These are phyloP conservation scores for Licmophora abbreviata DNA, from an alignment of 108 stramenopile species.

Conservation along the genomic window DNA sequence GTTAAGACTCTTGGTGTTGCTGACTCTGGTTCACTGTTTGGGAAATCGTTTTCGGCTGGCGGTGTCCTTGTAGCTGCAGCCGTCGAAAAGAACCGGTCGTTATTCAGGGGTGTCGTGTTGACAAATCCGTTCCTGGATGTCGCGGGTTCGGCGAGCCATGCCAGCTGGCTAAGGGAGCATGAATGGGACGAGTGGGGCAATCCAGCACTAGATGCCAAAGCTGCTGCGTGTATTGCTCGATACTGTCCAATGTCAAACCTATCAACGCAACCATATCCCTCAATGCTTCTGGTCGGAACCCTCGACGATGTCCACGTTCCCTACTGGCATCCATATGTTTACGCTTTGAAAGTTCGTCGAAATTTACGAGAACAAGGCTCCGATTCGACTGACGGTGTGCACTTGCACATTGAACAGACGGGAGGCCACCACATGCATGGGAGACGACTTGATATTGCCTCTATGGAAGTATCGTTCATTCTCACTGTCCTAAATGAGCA, in stretches of 20 bases:
- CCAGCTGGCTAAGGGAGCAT: conserved; percentile 46
- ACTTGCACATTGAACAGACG: conserved; percentile 15
- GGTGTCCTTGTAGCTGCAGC: conserved; percentile 47
- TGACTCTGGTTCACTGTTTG: conserved; percentile 15
- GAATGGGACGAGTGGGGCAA: conserved; percentile 74
- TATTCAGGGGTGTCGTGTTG: conserved; percentile 27
- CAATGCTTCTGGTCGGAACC: conserved; percentile 20
- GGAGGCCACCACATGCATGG: conserved; percentile 32
- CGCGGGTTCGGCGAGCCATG: conserved; percentile 32
- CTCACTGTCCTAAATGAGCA: too few relatives aligned
- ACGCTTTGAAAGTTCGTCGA: conserved; percentile 15
- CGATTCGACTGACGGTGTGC: conserved; percentile 4
- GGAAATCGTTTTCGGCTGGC: conserved; percentile 53
- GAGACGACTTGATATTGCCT: conserved; percentile 18
- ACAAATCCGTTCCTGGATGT: conserved; percentile 61
- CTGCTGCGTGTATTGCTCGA: conserved; percentile 11
- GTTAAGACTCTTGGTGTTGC: conserved; percentile 1
- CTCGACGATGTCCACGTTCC: conserved; percentile 39
- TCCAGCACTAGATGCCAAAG: conserved; percentile 10
- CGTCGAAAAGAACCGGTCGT: conserved; percentile 27
- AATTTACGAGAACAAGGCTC: neutral
- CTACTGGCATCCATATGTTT: conserved; percentile 33
- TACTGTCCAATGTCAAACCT: conserved; percentile 34
- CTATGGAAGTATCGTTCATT: conserved; percentile 13
- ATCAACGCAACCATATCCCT: neutral